Base-by-base conservation (phyloP, 805 yeast species). In the Kregervanrija delftensis region DNA sequence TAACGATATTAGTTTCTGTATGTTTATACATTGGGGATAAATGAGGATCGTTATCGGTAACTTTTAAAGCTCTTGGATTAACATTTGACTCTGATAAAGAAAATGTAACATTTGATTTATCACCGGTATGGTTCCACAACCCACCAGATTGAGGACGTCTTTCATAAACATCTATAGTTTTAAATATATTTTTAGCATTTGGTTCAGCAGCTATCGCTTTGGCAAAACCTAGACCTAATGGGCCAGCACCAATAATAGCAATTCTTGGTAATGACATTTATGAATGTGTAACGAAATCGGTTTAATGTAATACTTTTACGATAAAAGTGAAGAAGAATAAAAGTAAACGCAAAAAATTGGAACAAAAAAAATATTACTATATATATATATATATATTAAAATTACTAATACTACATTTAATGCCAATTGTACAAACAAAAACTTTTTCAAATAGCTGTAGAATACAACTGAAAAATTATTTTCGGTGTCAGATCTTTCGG, bases 181-280 rank as follows among this genome's bases (percentile, higher is more conserved):
- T 40, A 36, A 61, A 52, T 3, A 43, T 39, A 5, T 48, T 30
- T 13, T 43, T 40, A 1, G 59, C 57, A n/a, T 53, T 42, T 14
- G 67, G 66, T 46, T 64, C 68, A 32, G 60, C 43, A 9, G 61
- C 60, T 13, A 63, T 38, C 4, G 67, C 63, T 39, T 64, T 61
- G 10, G 68, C 66, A 41, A 55, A 50, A 2, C 65, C 67, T 4
- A 60, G 45, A 8, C 68, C 68, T 8, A 60, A 50, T 12, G 67
- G 66, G 1, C 68, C 68, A 28, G 64, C 68, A 38, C 68, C 68
- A 13, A 64, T 59, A 22, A 64, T 57, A 11, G 65, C 67, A 39
- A 64, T 42, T 48, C 49, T 43, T 14, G 49, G 40, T 17, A 43
- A 42, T 9, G 40, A 35, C 43, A 35, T 40, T 11, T 9, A 5